Evolutionary conservation across 2,329 filamentous ascomycete genomes (phyloP), one percentile per base, ranked within the genome.

Genomic region (Aspergillus pseudonomiae): DNA sequence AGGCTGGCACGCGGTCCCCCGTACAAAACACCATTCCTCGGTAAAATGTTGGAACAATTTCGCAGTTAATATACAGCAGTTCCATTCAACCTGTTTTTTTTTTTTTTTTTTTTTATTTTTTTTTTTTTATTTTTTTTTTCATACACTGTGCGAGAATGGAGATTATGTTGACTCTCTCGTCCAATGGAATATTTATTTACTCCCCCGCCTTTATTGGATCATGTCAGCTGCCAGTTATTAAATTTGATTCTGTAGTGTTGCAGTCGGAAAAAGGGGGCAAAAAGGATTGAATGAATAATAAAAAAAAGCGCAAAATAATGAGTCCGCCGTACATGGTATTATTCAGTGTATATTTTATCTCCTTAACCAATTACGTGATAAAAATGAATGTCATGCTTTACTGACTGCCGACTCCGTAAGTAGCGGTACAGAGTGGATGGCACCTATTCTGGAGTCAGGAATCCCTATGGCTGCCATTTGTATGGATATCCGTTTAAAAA

Each of bases 1-100:
- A 21, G 26, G 28, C 26, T 36, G 46, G 19, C 21, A 58, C n/a
- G 21, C 34, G n/a, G 36, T 14, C 43, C 24, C 16, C 54, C 21
- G 28, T 36, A 36, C n/a, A 54, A 7, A 16, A 12, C 30, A 34
- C 9, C 9, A 36, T 34, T 54, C 52, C 52, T 54, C 52, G 52
- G 52, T 24, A 54, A 54, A 54, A 54, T 54, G 21, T 54, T 54
- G 52, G 52, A 36, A 36, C 30, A 54, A 54, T 54, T 36, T 54
- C 52, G 52, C 52, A 26, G 30, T 54, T 54, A 54, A 54, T 54
- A 16, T 54, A 54, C 52, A 21, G 30, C 21, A 36, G 34, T 54
- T 54, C 5, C 52, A 54, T 7, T 36, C 30, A 21, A 54, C 52
- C 52, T 36, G 36, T 36, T 16, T 6, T 10, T 41, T 41, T 41